Evolutionary conservation across 2,329 filamentous ascomycete genomes (phyloP), one percentile per base, ranked within the genome.

Genomic region (Aspergillus costaricaensis): DNA sequence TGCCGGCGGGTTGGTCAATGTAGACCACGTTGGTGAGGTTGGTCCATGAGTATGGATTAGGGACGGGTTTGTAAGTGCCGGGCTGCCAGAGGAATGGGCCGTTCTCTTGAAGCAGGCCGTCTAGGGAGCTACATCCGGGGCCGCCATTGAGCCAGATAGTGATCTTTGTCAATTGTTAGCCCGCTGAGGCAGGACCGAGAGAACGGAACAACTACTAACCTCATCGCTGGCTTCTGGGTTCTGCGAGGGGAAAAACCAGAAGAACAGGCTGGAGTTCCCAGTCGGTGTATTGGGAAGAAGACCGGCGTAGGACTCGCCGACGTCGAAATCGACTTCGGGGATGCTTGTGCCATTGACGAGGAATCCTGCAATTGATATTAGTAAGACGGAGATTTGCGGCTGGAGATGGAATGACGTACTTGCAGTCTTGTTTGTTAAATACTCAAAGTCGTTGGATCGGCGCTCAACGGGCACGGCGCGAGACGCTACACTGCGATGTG

Each of bases 1-100:
- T 89, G 19, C 81, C 81, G 14, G 83, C 80, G 0, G 77, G 78
- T 56, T 75, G 74, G 32, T 70, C 66, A 21, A 72, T 60, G 83
- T 86, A 94, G 53, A 94, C 81, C 64, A 92, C 83, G 72, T 92
- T 91, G 57, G 89, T 89, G 27, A 93, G 77, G 47, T 88, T 88
- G 62, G 83, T 84, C 89, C 89, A 92, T 15, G 84, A 84, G 77
- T 87, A 92, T 0, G 85, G 82, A 69, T 92, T 92, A n/a, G 76
- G 75, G 0, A 86, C 79, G 0, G 89, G 89, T 49, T 81, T 80
- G 43, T 82, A 83, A 0, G 88, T 92, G 19, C 91, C 91, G 5
- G 85, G 81, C 70, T 89, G 85, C 88, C 88, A 91, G 2, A 83
- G 62, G 67, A 91, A 88, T 0, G 90, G 89, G 0, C 90, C 90